Base-by-base conservation (phyloP, 108 stramenopile species). In the Pseudonitzschia delicatissima region DNA sequence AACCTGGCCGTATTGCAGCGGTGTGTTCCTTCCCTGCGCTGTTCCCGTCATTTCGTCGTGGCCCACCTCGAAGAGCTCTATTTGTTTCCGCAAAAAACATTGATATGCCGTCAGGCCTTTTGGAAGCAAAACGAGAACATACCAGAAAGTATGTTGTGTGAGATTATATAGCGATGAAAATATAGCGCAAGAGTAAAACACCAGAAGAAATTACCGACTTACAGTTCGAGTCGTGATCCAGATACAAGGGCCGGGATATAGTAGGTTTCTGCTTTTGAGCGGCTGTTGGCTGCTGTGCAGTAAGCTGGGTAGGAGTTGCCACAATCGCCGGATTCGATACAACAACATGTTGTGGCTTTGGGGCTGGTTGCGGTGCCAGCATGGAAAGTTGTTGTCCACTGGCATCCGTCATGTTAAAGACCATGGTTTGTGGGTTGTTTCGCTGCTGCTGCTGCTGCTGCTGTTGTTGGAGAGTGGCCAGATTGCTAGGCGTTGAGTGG, bases 31-130 rank as follows among this genome's bases (percentile, higher is more conserved):
- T 31, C 82, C 82, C 34, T 71, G 82, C 4, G 67, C 68, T 13
- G 53, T 72, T 8, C 63, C 52, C 27, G 40, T 45, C 27, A 74
- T 55, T 39, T 79, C 78, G 21, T 77, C 76, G 13, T 66, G 42
- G 15, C 64, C 52, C 13, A 79, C 79, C 36, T 78, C 77, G 42
- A 84, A 84, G 39, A 76, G 49, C 57, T 84, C 83, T 57, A 84
- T 79, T 44, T 84, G 83, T 59, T 81, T 55, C 2, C 83, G 68
- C 35, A 84, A 40, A 21, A 84, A 58, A 50, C 73, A 75, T 59
- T 84, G 83, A 39, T 84, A 78, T 13, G 68, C 67, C 11, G 83
- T 72, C 35, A 84, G 36, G 11, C 47, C 47, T 48, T 44, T 44
- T 3, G 42, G 6, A 44, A 44, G 2, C 13, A 7, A 1, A 44